Evolutionary conservation across 129 eudicot species (phyloP).

Genomic region (Arctium minus): DNA sequence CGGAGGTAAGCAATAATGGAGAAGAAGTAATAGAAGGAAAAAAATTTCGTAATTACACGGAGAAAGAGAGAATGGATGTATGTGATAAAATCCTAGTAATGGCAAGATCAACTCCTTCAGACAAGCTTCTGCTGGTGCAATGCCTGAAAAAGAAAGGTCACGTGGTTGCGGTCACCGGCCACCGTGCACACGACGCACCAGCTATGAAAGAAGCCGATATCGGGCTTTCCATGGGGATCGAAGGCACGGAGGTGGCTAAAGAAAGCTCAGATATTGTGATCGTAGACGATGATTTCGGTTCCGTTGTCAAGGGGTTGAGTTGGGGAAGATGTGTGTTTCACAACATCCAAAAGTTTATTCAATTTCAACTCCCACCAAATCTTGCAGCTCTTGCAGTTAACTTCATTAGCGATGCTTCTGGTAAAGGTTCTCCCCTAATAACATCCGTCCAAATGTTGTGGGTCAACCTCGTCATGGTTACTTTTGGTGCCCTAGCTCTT

Average conservation of each 20-base stretch:
- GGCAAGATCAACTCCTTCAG: conserved; percentile 69
- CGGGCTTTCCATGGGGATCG: conserved; percentile 67
- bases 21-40: conserved; percentile 59
- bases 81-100: conserved; percentile 62
- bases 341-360: conserved; percentile 62
- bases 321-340: conserved; percentile 60
- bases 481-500: conserved; percentile 45
- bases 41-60: conserved; percentile 62
- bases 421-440: too few relatives aligned
- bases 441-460: too few relatives aligned
- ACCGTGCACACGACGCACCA: conserved; percentile 56
- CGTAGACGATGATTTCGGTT: conserved; percentile 42
- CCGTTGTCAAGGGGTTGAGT: conserved; percentile 33
- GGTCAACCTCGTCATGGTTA: conserved; percentile 45
- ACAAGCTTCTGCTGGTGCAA: conserved; percentile 43
- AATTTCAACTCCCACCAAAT: conserved; percentile 1
- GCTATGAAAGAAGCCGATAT: conserved; percentile 61
- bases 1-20: conserved; percentile 27
- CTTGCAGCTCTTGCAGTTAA: too few relatives aligned
- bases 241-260: conserved; percentile 54
- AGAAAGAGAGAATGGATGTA: conserved; percentile 43
- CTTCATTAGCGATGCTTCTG: too few relatives aligned
- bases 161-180: conserved; percentile 56
- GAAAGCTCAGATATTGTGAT: conserved; percentile 58
- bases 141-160: conserved; percentile 53